These are phyloP conservation scores for Talaromyces amestolkiae DNA, from an alignment of 2,329 filamentous ascomycete species.

Conservation along the genomic window DNA sequence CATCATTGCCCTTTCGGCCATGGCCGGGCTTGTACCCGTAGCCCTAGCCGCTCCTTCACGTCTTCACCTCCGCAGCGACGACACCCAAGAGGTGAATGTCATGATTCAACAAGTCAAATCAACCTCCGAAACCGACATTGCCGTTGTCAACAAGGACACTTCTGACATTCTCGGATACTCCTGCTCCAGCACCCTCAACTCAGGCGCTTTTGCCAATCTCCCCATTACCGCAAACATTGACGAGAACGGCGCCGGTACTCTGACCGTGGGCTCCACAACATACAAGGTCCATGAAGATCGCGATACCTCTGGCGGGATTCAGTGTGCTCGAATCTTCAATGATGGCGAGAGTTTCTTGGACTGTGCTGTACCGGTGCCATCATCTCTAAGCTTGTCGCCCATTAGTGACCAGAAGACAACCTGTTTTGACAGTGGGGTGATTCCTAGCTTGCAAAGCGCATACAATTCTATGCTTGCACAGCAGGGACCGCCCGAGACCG, in stretches of 20 bases:
- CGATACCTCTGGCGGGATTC: not conserved
- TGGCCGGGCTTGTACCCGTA: not conserved
- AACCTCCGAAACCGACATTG: not conserved
- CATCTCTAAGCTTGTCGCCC: not conserved
- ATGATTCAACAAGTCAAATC: constrained; percentile 2
- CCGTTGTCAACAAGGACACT: not conserved
- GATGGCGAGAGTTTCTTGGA: constrained; percentile 3
- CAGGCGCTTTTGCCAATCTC: not conserved
- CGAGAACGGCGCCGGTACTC: not conserved
- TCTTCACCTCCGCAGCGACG: not conserved
- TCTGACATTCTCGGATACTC: not conserved
- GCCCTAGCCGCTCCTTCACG: not conserved
- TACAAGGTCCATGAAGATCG: not conserved
- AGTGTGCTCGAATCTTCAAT: not conserved
- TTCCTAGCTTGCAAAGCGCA: not conserved
- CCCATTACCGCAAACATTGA: not conserved
- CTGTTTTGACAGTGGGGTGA: not conserved
- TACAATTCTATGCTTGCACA: not conserved
- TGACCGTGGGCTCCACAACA: not conserved
- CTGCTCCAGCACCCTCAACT: not conserved
- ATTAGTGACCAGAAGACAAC: not conserved
- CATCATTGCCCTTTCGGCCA: not conserved
- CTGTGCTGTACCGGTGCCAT: not conserved
- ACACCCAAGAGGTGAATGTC: not conserved
- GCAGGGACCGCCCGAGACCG: not conserved